Base-by-base conservation (phyloP, 495 filamentous ascomycete genomes). In the Podospora appendiculata region DNA sequence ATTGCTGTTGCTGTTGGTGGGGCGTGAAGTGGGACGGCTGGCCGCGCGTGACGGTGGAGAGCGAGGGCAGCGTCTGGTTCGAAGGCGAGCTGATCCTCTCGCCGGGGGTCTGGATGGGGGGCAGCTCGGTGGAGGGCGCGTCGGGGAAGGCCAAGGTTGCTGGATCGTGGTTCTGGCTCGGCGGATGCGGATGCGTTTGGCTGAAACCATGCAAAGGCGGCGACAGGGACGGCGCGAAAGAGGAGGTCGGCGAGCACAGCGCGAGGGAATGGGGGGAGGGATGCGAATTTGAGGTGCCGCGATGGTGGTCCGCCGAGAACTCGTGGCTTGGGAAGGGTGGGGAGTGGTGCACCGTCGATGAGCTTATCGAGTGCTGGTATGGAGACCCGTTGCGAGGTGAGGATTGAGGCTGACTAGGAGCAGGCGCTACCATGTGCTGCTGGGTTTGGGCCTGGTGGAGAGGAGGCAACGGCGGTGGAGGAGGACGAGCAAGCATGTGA, bases 1-100 rank as follows among this genome's bases (percentile, higher is more conserved):
- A 13, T 13, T 38, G 36, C 13, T 58, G 49, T 32, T 62, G 48
- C 14, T 48, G 51, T 7, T 48, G 48, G 18, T 64, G 55, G 10
- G 68, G 51, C 17, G 61, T 25, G 45, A 57, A 52, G 14, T 36
- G 50, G 39, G 50, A 48, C 0, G 55, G 11, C 32, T 61, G 59
- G 1, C 66, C 48, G 17, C 64, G 67, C 3, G 72, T 73, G 17
- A 77, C 55, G 4, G 70, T 58, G 2, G 72, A 69, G 32, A 77
- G 57, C n/a, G 73, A 69, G 17, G 74, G 74, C 16, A 77, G 60
- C 6, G 58, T 58, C 16, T 55, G 58, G 36, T 32, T 51, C 7
- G 54, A 40, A 18, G 50, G 16, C 12, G 50, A 53, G 17, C 52
- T 32, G 13, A 39, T 44, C 25, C 44, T 59, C 17, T 63, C 57